Evolutionary conservation across 2,329 filamentous ascomycete species (phyloP), one percentile per base, ranked within the genome.

Genomic region (Monosporascus sp.): DNA sequence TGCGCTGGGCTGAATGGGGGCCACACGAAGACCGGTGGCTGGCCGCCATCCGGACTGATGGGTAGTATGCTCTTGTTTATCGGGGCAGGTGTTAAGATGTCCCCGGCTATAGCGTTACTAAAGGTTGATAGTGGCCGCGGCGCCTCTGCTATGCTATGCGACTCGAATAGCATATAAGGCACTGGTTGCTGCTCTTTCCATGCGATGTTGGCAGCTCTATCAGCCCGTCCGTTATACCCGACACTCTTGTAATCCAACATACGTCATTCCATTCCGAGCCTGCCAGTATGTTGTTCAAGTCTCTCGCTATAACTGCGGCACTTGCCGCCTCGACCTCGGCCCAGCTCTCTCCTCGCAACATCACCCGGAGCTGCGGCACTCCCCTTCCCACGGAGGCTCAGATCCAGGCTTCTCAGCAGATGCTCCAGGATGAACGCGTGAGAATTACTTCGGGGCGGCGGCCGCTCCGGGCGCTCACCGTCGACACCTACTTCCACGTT

Each of bases 401-500:
- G 51, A 54, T 63, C 11, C 62, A 59, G 14, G 56, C 61, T 31
- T 54, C 63, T 1, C 47, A 57, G 35, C 54, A 57, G 18, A 58
- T 67, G 59, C 60, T 66, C n/a, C 53, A 57, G 35, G 53, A 57
- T 50, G 66, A 68, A 57, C 56, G 58, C 14, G 56, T 58, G 44
- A 50, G 54, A 36, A 58, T 58, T 1, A 52, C 54, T 22, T 58
- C 58, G 39, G 64, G 63, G 11, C 58, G 17, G 39, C 58, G 60
- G 11, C 49, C 54, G 18, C 53, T 57, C 27, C 41, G 49, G n/a
- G 60, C 64, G 6, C 62, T 69, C 59, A 65, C 66, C 58, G 61
- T 75, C 39, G 70, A 74, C 54, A 68, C 70, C 48, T 72, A 73
- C 58, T 68, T 72, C 59, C 70, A 73, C 59, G 65, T 72, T 18